Evolutionary conservation across 2,329 filamentous ascomycete genomes (phyloP), one percentile per base, ranked within the genome.

Genomic region (Fusarium protoensiforme): DNA sequence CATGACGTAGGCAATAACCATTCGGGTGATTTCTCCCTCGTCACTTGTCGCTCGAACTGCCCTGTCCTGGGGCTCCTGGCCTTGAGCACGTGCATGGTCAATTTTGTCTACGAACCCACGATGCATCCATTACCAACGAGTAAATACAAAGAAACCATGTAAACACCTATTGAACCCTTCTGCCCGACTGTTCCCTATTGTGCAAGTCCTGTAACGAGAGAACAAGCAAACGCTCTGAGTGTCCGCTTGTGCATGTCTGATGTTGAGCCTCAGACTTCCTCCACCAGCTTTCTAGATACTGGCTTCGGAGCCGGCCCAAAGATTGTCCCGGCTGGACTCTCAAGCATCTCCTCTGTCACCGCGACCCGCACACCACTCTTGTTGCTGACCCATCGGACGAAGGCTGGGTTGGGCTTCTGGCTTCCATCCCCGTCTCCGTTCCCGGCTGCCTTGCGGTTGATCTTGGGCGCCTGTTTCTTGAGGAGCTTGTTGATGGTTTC

Each of bases 401-500:
- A 92, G 9, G 91, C 83, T 2, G 91, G 87, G 69, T 90, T 87
- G 0, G 91, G 84, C 71, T 84, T 89, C 39, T 85, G 84, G 3
- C 80, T 73, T 2, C 87, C 86, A 2, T 81, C 88, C 9, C 85
- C 84, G 63, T 76, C 79, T 61, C 71, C 84, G 68, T 74, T 84
- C 11, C 63, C 68, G 65, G 76, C 80, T 51, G 79, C 86, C 74
- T 88, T 89, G 72, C 86, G 85, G 73, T 88, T 92, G 65, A 90
- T 90, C 82, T 96, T 95, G 27, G 93, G 92, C 1, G 93, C 93
- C 80, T 95, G 94, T 80, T 95, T 95, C 82, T 95, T 95, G 61
- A 96, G 90, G 2, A 96, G 90, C 78, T 95, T 95, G 85, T 96
- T 95, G 88, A 96, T 96, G 0, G 94, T 96, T 85, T 96, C 94